Evolutionary conservation across 2,329 filamentous ascomycete genomes (phyloP), one percentile per base, ranked within the genome.

Genomic region (Curvularia verruculosa): DNA sequence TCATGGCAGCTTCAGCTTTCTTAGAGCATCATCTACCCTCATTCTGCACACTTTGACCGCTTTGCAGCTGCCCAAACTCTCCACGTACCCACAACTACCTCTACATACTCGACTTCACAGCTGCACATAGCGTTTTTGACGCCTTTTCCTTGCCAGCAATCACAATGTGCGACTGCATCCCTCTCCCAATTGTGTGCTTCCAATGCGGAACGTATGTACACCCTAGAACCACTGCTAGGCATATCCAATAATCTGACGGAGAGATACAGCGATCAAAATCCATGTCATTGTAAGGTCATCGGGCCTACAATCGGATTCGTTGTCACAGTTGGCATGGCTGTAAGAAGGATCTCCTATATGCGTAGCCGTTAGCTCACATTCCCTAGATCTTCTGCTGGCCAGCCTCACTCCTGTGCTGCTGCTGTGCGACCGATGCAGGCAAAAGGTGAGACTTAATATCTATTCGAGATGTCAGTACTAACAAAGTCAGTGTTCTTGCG

Each of bases 211-310:
- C 75, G 74, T 76, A 67, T 18, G 69, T 44, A 58, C 36, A 31
- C 40, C 46, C 44, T 15, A 28, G 18, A 5, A 44, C n/a, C 4
- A 21, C 36, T 4, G 24, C 23, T 10, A 3, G 26, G 5, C 36
- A 39, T 34, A 44, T 54, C 23, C 51, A 21, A 59, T 72, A 39
- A 70, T 34, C 31, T 29, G 12, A 29, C 28, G 8, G 23, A 21
- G 12, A 8, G 39, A 21, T 73, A 3, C 44, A 85, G 82, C 8
- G 78, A 84, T 58, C 81, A 85, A 64, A 85, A 85, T 53, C 83
- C 83, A 3, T 85, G 83, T 54, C 81, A 80, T 59, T 85, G 82
- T 66, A 85, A 85, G 67, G 77, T 85, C 8, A 77, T 85, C 26
- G 83, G 83, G 1, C 83, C 83, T 36, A 85, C 82, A 1, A 66